A percentile compares a stretch with the other conserved stretches of the same genome.
Conservation (phyloP, 306 rosid species). For the Cucurbita pepo region DNA sequence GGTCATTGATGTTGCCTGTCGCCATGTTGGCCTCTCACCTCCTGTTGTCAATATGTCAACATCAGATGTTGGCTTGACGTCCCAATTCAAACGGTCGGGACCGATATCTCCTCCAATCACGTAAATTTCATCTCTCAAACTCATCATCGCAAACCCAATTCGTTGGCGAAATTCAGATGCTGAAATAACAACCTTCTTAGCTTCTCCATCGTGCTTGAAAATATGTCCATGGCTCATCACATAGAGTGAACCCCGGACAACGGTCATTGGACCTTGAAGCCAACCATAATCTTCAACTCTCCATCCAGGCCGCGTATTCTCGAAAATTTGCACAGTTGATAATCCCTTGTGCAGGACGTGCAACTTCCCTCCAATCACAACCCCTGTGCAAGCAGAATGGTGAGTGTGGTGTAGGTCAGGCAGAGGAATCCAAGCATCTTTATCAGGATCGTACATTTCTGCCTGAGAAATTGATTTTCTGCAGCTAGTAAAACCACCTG, state of each 20-base stretch:
- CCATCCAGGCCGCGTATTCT: conserved; percentile 52
- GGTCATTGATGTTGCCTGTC: conserved; percentile 67
- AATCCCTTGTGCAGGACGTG: conserved; percentile 88
- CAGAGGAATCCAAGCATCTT: conserved; percentile 63
- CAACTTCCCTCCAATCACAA: conserved; percentile 66
- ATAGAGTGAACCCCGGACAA: conserved; percentile 52
- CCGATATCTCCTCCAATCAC: conserved; percentile 83
- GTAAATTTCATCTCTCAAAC: conserved; percentile 56
- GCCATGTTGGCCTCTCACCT: conserved; percentile 80
- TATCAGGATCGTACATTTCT: conserved; percentile 82
- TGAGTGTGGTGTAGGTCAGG: conserved; percentile 84
- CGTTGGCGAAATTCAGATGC: conserved; percentile 71
- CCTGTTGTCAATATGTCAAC: conserved; percentile 79
- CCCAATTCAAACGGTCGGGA: conserved; percentile 70
- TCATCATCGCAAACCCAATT: conserved; percentile 76
- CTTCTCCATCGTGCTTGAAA: conserved; percentile 46
- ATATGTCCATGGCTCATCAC: conserved; percentile 74
- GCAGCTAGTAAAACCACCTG: conserved; percentile 92
- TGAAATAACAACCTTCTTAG: conserved; percentile 32
- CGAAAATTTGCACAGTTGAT: conserved; percentile 71
- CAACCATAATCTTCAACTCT: conserved; percentile 60
- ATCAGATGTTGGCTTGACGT: conserved; percentile 57
- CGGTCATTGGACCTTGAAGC: conserved; percentile 90
- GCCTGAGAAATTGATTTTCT: conserved; percentile 89
- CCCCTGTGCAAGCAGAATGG: conserved; percentile 83